These are phyloP conservation scores for Leccinum ochraceum DNA, from an alignment of 768 basidiomycete species.

Conservation along the genomic window DNA sequence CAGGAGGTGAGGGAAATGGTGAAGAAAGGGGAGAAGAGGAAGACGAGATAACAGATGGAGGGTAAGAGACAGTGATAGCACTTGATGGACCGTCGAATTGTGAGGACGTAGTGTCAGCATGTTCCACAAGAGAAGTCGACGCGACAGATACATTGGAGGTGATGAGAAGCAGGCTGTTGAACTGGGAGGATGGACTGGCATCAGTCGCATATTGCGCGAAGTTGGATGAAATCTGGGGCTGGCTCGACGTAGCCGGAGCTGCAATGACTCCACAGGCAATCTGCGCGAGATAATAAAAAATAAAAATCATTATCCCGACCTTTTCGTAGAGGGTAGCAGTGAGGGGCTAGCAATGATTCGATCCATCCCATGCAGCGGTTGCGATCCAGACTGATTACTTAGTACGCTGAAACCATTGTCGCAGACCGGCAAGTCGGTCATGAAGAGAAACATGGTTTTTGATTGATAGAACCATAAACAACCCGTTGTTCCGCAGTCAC, in stretches of 20 bases:
- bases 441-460: not conserved
- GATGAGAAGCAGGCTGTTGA: not conserved
- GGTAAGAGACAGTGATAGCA: not conserved
- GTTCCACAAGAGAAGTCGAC: not conserved
- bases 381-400: conserved; percentile 7
- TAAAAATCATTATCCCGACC: conserved; percentile 8
- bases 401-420: conserved; percentile 2
- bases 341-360: not conserved
- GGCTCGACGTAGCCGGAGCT: conserved; percentile 15
- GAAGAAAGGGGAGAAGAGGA: not conserved
- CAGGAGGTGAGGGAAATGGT: not conserved
- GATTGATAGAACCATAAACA: not conserved
- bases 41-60: not conserved
- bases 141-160: not conserved
- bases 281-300: conserved; percentile 19
- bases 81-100: not conserved
- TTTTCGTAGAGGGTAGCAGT: not conserved
- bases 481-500: not conserved
- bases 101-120: not conserved
- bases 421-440: conserved; percentile 3
- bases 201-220: not conserved
- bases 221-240: not conserved
- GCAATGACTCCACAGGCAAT: conserved; percentile 9
- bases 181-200: not conserved
- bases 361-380: conserved; percentile 2